These are phyloP conservation scores for Porcisia deanei DNA, from an alignment of 208 protist species.

Conservation along the genomic window DNA sequence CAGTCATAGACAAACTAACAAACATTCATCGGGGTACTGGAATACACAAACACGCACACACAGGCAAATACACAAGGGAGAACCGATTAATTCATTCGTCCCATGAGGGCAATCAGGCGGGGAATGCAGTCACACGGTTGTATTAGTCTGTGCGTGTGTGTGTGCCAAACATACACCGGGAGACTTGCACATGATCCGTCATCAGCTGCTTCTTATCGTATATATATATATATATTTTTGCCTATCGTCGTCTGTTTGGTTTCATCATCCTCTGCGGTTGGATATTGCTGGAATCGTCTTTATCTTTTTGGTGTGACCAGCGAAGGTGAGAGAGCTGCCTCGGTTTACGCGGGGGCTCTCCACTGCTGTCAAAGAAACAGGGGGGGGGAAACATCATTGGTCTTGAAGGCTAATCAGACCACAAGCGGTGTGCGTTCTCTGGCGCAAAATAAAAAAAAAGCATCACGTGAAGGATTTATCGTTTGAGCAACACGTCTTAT, in stretches of 20 bases:
- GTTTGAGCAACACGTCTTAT: not conserved
- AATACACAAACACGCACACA: not conserved
- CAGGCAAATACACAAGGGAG: not conserved
- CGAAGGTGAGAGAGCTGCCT: not conserved
- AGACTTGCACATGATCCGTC: not conserved
- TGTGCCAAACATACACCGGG: not conserved
- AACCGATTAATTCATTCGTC: not conserved
- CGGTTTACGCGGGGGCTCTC: not conserved
- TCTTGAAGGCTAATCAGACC: not conserved
- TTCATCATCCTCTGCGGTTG: conserved; percentile 3
- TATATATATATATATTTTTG: no score
- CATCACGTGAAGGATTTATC: not conserved
- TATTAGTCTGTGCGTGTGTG: not conserved
- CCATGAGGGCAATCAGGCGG: not conserved
- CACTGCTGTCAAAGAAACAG: not conserved
- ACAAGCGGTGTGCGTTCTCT: not conserved
- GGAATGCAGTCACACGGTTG: not conserved
- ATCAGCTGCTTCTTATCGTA: not conserved
- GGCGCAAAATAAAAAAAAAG: not conserved
- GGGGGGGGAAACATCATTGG: not conserved
- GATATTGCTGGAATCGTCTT: not conserved
- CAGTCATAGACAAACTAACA: not conserved
- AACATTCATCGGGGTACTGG: no score
- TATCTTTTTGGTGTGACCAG: not conserved
- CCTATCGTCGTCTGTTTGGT: not conserved